Base-by-base conservation (phyloP, 352 stramenopile species). In the Sclerospora graminicola region DNA sequence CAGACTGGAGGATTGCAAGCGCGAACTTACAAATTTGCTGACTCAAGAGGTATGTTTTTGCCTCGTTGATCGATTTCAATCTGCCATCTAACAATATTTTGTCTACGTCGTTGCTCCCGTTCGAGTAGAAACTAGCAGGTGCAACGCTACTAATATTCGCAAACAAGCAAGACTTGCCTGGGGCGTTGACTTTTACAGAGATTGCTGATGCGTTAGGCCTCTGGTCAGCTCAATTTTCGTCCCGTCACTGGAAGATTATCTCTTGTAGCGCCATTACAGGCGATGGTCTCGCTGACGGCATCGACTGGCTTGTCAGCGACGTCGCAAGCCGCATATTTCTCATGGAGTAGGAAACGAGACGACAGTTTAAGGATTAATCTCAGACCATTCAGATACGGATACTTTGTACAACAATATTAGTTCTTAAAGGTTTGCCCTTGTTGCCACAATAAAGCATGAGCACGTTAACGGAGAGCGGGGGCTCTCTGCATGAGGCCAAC, bases 161-260 rank as follows among this genome's bases (percentile, higher is more conserved):
- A 23, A 99, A 99, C 78, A 99, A 99, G 57, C 95, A 99, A 59
- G 96, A 99, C 54, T 60, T 99, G 5, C 73, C 73, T 6, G 93
- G 94, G 1, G 92, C 95, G 18, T 60, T 99, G 8, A 72, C 72
- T 8, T 70, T 66, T 4, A 68, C 88, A 11, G 84, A 97, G 53
- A 99, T 99, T 55, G 84, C 77, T 9, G 54, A 90, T 28, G 63
- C 77, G 13, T 69, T 98, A 20, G 79, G 84, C 10, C 76, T 98
- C 45, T 67, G 63, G 31, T 79, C 71, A 4, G 64, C 77, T 27
- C 71, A 89, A 45, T 92, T 90, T 49, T 75, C 80, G 11, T 94
- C 90, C 46, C 69, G 80, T 31, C 76, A 89, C 58, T 91, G 80
- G 80, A 84, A 55, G 40, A 94, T 94, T 40, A 79, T 99, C 59